Evolutionary conservation across 129 eudicot species (phyloP).

Genomic region (Tagetes patula): DNA sequence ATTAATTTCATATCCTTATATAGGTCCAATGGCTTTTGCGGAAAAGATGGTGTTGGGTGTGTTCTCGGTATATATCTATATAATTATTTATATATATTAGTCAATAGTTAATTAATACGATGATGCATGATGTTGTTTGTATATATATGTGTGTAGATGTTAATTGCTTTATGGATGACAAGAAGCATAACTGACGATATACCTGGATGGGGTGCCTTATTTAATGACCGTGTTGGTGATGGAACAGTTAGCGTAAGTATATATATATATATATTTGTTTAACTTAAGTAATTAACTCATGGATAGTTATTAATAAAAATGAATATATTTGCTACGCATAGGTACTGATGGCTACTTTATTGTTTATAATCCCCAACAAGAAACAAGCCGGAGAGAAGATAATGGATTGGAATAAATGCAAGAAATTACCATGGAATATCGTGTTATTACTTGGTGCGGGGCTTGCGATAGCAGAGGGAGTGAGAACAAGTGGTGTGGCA

Average conservation of each 20-base stretch:
- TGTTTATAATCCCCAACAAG: constrained; percentile 84
- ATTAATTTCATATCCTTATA: not conserved
- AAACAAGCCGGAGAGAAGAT: constrained; percentile 74
- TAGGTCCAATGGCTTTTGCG: constrained; percentile 93
- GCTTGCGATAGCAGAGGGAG: constrained; percentile 88
- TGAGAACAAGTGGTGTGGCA: constrained; percentile 74
- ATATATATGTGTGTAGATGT: constrained; percentile 30
- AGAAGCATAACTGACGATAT: constrained; percentile 79
- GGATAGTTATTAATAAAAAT: too few species aligned
- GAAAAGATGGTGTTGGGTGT: constrained; percentile 74
- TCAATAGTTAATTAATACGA: too few species aligned
- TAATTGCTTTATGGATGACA: constrained; percentile 86
- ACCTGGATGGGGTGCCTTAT: constrained; percentile 88
- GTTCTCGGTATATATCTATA: constrained; percentile 53
- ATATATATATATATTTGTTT: not conserved
- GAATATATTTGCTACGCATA: not conserved
- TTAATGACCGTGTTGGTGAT: constrained; percentile 77
- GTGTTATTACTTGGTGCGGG: constrained; percentile 84
- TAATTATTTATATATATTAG: too few species aligned
- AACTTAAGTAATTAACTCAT: too few species aligned
- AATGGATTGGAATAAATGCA: constrained; percentile 99
- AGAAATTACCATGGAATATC: constrained; percentile 83
- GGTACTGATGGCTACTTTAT: constrained; percentile 88
- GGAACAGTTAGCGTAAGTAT: constrained; percentile 85
- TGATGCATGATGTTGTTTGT: too few species aligned